These are phyloP conservation scores for Trametes gibbosa DNA, from an alignment of 768 basidiomycete genomes.

Conservation along the genomic window DNA sequence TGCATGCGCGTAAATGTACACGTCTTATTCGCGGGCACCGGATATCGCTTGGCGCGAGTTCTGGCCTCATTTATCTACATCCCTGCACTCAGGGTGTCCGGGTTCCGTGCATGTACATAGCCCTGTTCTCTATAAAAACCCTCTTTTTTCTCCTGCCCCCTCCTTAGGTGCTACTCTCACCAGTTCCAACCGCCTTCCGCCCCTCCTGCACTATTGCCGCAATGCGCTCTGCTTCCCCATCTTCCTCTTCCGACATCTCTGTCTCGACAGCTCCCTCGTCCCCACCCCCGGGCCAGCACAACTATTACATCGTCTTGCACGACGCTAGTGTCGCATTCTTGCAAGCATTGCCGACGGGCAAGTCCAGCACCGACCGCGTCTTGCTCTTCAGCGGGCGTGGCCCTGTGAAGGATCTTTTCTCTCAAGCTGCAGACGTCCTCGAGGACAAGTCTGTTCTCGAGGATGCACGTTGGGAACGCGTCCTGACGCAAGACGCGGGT, in stretches of 20 bases:
- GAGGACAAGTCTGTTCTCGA: conserved; percentile 15
- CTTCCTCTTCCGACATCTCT: conserved; percentile 9
- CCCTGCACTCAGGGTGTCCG: conserved; percentile 13
- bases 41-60: background rate
- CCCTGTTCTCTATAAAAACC: conserved; percentile 12
- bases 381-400: conserved; percentile 22
- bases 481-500: conserved; percentile 7
- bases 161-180: background rate
- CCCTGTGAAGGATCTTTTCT: conserved; percentile 9
- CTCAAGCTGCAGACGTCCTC: conserved; percentile 17
- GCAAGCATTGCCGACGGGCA: conserved; percentile 14
- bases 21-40: background rate
- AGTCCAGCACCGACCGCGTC: conserved; percentile 21
- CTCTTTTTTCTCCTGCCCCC: background rate
- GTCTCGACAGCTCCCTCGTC: conserved; percentile 18
- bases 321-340: conserved; percentile 17
- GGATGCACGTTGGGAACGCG: conserved; percentile 16
- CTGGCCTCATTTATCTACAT: background rate
- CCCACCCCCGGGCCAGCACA: conserved; percentile 11
- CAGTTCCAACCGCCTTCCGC: background rate
- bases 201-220: background rate
- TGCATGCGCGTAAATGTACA: background rate
- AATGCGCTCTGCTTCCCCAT: conserved; percentile 20
- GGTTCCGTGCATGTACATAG: conserved; percentile 21
- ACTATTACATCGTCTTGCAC: conserved; percentile 20